phyloP scores from a whole-genome alignment of 2,329 filamentous ascomycete genomes.

The Venturia pyrina region DNA sequence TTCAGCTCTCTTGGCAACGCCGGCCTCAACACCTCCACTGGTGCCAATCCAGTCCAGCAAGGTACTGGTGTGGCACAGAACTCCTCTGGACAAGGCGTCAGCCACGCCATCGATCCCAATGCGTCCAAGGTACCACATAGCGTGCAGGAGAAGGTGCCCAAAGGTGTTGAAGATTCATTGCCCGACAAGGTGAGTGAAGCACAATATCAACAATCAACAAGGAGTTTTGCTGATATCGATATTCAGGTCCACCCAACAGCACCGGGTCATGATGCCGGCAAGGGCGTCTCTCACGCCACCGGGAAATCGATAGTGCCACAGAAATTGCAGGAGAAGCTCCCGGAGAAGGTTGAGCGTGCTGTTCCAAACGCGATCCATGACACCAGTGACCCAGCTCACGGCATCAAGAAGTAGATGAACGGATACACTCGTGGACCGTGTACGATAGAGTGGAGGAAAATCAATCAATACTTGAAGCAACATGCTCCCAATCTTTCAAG shows the following conservation, averaged over 20 bases:
- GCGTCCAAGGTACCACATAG: slow-evolving; percentile 28
- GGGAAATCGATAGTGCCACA: slow-evolving; percentile 32
- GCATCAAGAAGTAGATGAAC: background rate
- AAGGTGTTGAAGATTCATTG: slow-evolving; percentile 29
- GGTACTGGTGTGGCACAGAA: slow-evolving; percentile 15
- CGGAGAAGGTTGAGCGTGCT: slow-evolving; percentile 34
- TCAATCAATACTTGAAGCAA: too few species aligned
- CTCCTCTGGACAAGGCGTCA: slow-evolving; percentile 30
- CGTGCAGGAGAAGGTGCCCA: slow-evolving; percentile 29
- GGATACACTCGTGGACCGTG: too few species aligned
- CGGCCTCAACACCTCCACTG: slow-evolving; percentile 12
- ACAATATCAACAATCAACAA: too few species aligned
- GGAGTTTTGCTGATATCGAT: background rate
- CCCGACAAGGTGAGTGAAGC: slow-evolving; percentile 20
- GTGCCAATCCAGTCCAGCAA: slow-evolving; percentile 14
- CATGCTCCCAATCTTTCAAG: too few species aligned
- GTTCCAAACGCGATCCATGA: slow-evolving; percentile 36
- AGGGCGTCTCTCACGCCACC: slow-evolving; percentile 28
- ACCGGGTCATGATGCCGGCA: slow-evolving; percentile 19
- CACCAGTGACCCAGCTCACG: slow-evolving; percentile 19
- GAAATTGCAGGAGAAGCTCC: slow-evolving; percentile 33
- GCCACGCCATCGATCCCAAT: slow-evolving; percentile 27
- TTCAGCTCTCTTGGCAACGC: background rate
- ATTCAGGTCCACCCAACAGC: slow-evolving; percentile 3
- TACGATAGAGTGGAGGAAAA: too few species aligned